phyloP scores from a whole-genome alignment of 2,329 filamentous ascomycete genomes.

The Penicillium corylophilum region DNA sequence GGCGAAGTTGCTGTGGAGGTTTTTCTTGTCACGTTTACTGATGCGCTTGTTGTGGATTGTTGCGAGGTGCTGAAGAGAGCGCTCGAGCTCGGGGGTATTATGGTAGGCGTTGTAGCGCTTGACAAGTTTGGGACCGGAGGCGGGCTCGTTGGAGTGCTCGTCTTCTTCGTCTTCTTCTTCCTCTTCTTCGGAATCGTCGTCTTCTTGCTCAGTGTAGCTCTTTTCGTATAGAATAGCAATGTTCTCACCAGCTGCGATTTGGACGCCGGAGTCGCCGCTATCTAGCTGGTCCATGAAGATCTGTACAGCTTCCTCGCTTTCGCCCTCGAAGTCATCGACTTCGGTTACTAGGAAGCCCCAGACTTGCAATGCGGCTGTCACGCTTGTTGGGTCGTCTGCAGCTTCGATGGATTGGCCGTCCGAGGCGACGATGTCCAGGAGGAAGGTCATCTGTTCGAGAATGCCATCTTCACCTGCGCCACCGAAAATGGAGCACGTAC shows the following conservation, averaged over 20 bases:
- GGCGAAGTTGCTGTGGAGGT: constrained; percentile 64
- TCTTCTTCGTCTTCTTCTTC: constrained; percentile 39
- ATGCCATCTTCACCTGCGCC: constrained; percentile 68
- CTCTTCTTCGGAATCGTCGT: constrained; percentile 55
- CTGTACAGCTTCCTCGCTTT: constrained; percentile 71
- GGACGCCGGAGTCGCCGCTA: constrained; percentile 68
- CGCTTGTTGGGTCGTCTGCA: constrained; percentile 67
- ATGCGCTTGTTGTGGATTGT: constrained; percentile 61
- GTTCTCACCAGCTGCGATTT: constrained; percentile 74
- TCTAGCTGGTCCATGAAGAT: constrained; percentile 84
- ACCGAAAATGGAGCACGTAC: constrained; percentile 71
- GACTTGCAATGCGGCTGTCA: constrained; percentile 70
- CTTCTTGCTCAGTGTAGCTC: constrained; percentile 58
- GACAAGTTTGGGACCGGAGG: constrained; percentile 45
- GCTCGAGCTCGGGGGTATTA: constrained; percentile 60
- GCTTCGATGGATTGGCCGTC: constrained; percentile 74
- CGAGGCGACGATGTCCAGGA: constrained; percentile 74
- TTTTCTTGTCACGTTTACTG: constrained; percentile 65
- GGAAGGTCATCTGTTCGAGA: constrained; percentile 69
- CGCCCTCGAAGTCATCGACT: constrained; percentile 69
- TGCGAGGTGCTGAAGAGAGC: constrained; percentile 60
- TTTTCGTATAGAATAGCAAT: constrained; percentile 83
- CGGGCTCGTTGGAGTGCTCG: constrained; percentile 43
- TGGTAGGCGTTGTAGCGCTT: constrained; percentile 69
- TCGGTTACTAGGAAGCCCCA: constrained; percentile 81